A percentile compares a stretch with the other conserved stretches of the same genome.
Evolutionary conservation across 805 yeast genomes (phyloP).

Genomic region (Metschnikowia kunwiensis): DNA sequence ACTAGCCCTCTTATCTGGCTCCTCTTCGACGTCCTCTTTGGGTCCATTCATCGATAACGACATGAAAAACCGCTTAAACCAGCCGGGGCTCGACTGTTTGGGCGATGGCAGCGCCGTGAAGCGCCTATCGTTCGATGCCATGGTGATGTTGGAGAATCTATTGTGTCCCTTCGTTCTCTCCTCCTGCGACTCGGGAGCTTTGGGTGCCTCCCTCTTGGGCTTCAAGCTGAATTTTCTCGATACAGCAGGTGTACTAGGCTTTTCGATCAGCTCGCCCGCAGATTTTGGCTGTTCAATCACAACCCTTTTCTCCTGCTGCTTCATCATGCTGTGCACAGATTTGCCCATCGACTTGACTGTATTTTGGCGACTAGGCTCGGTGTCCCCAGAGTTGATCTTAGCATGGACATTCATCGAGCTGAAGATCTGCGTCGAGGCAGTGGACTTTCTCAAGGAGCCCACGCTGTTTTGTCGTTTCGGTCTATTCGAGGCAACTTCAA

Average conservation of each 20-base stretch:
- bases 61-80: slow-evolving; percentile 40
- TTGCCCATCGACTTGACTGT: slow-evolving; percentile 3
- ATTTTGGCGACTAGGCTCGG: slow-evolving; percentile 7
- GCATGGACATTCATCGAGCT: slow-evolving; percentile 25
- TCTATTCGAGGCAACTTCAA: slow-evolving; percentile 1
- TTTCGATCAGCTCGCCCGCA: background rate
- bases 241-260: background rate
- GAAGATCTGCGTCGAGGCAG: slow-evolving; percentile 32
- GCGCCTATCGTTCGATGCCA: slow-evolving; percentile 13
- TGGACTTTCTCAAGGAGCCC: slow-evolving; percentile 18
- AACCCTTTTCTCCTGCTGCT: background rate
- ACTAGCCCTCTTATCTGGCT: slow-evolving; percentile 3
- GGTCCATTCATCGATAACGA: slow-evolving; percentile 18
- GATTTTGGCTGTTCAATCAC: background rate
- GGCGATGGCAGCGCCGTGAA: slow-evolving; percentile 10
- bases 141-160: slow-evolving; percentile 38
- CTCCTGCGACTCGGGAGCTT: slow-evolving; percentile 25
- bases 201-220: slow-evolving; percentile 41
- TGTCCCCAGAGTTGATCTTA: slow-evolving; percentile 2
- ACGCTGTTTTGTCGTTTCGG: slow-evolving; percentile 14
- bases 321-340: background rate
- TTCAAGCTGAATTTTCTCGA: slow-evolving; percentile 31
- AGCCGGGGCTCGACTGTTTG: slow-evolving; percentile 19
- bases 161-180: slow-evolving; percentile 18
- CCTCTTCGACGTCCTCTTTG: slow-evolving; percentile 8